Percentiles rank a stretch among this genome's conserved stretches.
Evolutionary conservation across 2,329 filamentous ascomycete genomes (phyloP).

Genomic region (Rhytidhysteron rufulum): DNA sequence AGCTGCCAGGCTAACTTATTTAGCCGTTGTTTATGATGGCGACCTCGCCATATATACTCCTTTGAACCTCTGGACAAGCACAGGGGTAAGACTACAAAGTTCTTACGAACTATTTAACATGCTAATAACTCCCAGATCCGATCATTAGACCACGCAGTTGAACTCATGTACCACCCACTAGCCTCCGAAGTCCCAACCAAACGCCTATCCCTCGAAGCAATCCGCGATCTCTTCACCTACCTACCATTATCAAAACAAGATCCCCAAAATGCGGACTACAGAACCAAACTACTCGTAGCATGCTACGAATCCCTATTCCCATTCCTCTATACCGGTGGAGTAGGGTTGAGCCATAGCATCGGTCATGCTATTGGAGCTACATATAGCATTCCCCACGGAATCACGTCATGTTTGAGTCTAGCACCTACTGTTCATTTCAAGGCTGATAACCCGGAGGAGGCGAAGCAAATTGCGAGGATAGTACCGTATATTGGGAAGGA

Average conservation of each 20-base stretch:
- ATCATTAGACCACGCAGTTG: conserved; percentile 54
- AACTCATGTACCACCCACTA: conserved; percentile 52
- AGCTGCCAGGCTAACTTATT: conserved; percentile 14
- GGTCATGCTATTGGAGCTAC: conserved; percentile 54
- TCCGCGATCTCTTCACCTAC: conserved; percentile 50
- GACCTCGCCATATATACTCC: conserved; percentile 51
- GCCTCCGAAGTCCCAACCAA: conserved; percentile 49
- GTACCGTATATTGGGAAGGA: conserved; percentile 43
- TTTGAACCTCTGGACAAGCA: conserved; percentile 48
- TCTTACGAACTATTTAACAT: background rate
- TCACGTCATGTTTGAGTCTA: conserved; percentile 53
- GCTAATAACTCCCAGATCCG: conserved; percentile 34
- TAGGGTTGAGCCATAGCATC: conserved; percentile 48
- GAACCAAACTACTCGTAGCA: conserved; percentile 51
- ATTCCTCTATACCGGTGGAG: conserved; percentile 47
- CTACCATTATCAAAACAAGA: conserved; percentile 48
- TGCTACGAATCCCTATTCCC: conserved; percentile 48
- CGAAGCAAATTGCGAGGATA: conserved; percentile 46
- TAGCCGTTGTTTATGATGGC: conserved; percentile 51
- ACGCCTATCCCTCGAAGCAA: conserved; percentile 44
- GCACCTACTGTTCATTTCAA: conserved; percentile 53
- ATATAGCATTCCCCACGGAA: conserved; percentile 54
- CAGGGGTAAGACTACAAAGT: conserved; percentile 32
- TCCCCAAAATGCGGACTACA: conserved; percentile 45
- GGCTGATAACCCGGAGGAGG: conserved; percentile 43